A percentile compares a stretch with the other conserved stretches of the same genome.
Conservation (phyloP, 345 rosid species). For the Bruguiera sexangula region DNA sequence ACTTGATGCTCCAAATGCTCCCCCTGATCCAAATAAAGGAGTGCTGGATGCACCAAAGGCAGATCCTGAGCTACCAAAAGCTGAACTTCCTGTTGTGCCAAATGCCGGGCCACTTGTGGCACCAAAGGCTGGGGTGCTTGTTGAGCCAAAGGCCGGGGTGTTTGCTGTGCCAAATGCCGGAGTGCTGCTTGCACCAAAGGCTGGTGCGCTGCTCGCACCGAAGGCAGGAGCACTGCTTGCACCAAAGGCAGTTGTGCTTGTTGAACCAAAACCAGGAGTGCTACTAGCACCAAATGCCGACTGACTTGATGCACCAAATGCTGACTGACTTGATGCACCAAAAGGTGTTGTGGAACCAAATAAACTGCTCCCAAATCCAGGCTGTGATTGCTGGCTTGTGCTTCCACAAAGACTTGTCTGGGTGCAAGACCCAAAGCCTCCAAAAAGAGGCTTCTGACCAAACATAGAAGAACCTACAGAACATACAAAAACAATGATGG, state of each 20-base stretch:
- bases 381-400: constrained; percentile 63
- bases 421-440: constrained; percentile 65
- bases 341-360: constrained; percentile 69
- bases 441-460: constrained; percentile 78
- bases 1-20: constrained; percentile 47
- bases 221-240: constrained; percentile 46
- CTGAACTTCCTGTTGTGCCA: constrained; percentile 38
- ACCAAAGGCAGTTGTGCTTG: constrained; percentile 50
- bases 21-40: constrained; percentile 26
- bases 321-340: constrained; percentile 22
- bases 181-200: constrained; percentile 43
- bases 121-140: constrained; percentile 53
- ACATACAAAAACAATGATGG: background rate
- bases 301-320: constrained; percentile 33
- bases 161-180: constrained; percentile 51
- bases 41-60: constrained; percentile 45
- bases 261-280: constrained; percentile 20
- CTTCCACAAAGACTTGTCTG: constrained; percentile 62
- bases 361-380: constrained; percentile 58
- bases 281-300: constrained; percentile 33
- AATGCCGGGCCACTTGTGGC: constrained; percentile 38
- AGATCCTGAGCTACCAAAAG: constrained; percentile 45
- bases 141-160: constrained; percentile 44
- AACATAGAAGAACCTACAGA: constrained; percentile 54
- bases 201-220: constrained; percentile 41